Evolutionary conservation across 768 basidiomycete species (phyloP).

Genomic region (Rhodotorula kratochvilovae): DNA sequence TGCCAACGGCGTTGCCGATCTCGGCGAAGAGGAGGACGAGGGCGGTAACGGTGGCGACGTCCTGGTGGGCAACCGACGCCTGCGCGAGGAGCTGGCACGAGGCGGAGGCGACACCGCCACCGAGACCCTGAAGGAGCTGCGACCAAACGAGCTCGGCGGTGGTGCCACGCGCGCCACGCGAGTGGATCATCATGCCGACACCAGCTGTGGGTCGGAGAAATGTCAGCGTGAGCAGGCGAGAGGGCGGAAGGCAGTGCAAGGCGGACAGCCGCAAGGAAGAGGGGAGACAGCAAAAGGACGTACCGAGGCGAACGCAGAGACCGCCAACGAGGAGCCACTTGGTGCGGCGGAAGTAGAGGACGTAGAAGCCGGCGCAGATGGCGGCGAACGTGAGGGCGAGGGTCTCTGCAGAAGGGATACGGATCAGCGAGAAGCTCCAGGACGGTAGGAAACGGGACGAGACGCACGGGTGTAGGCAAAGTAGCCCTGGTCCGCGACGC

Average conservation of each 20-base stretch:
- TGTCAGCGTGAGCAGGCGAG: too few relatives aligned
- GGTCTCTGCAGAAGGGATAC: not conserved
- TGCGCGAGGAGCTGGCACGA: slow-evolving; percentile 47
- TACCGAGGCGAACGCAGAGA: slow-evolving; percentile 56
- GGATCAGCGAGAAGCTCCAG: too few relatives aligned
- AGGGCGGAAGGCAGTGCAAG: too few relatives aligned
- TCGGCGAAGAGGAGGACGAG: slow-evolving; percentile 48
- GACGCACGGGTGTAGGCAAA: slow-evolving; percentile 62
- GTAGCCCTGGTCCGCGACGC: slow-evolving; percentile 52
- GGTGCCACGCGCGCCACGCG: slow-evolving; percentile 58
- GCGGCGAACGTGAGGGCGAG: slow-evolving; percentile 58
- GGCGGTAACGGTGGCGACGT: slow-evolving; percentile 48
- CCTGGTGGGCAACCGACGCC: slow-evolving; percentile 48
- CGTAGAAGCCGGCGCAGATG: slow-evolving; percentile 58
- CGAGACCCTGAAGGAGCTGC: slow-evolving; percentile 68
- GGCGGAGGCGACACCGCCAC: slow-evolving; percentile 62
- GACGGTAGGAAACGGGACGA: slow-evolving; percentile 40
- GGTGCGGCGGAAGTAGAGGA: slow-evolving; percentile 57
- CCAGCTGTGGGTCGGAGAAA: slow-evolving; percentile 48
- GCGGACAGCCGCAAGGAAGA: too few relatives aligned
- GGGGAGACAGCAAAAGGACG: too few relatives aligned
- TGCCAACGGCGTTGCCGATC: slow-evolving; percentile 48
- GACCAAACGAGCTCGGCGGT: slow-evolving; percentile 56
- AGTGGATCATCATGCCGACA: slow-evolving; percentile 65
- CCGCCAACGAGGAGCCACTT: slow-evolving; percentile 60